Percentiles rank a stretch among this genome's conserved stretches.
phyloP scores from a whole-genome alignment of 2,329 filamentous ascomycete genomes.

The Penicillium griseofulvum region DNA sequence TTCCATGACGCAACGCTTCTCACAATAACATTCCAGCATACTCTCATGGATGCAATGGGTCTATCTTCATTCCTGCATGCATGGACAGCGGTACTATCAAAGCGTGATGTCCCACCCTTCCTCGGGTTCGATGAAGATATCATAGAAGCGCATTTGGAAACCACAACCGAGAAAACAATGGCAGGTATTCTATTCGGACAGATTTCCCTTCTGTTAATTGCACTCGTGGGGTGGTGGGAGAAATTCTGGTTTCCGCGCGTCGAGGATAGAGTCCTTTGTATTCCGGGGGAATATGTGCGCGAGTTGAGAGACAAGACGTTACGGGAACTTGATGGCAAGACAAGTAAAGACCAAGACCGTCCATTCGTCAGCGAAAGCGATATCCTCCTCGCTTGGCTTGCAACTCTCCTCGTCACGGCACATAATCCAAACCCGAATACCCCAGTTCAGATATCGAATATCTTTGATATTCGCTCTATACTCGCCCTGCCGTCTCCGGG shows the following conservation, averaged over 20 bases:
- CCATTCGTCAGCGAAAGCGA: background rate
- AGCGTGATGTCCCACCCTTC: background rate
- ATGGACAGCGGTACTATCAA: background rate
- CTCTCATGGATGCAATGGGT: background rate
- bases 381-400: background rate
- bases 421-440: background rate
- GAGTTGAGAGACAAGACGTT: background rate
- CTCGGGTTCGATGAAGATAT: background rate
- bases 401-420: background rate
- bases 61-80: background rate
- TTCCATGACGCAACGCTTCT: background rate
- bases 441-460: background rate
- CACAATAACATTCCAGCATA: background rate
- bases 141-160: background rate
- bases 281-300: background rate
- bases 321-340: too few relatives aligned
- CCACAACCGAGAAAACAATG: background rate
- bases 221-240: background rate
- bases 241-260: background rate
- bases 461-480: background rate
- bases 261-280: background rate
- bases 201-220: background rate
- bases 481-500: background rate
- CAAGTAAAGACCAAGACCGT: background rate
- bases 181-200: background rate